These are phyloP conservation scores for Pulveroboletus sp. DNA, from an alignment of 768 basidiomycete genomes.

Conservation along the genomic window DNA sequence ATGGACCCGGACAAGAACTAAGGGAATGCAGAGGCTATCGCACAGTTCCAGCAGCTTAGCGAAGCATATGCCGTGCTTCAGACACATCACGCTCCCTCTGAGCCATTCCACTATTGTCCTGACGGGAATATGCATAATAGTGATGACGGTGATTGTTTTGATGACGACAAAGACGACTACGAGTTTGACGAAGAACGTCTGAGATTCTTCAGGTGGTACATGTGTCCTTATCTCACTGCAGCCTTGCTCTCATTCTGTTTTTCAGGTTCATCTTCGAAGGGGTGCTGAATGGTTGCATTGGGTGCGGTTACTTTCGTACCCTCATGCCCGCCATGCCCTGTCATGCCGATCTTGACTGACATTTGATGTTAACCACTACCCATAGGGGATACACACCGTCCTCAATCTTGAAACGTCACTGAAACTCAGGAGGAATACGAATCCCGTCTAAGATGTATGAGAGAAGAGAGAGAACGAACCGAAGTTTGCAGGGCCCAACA, in stretches of 20 bases:
- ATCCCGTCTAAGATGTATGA: slow-evolving; percentile 43
- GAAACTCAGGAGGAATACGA: slow-evolving; percentile 53
- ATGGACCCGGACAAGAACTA: slow-evolving; percentile 79
- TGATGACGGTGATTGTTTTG: slow-evolving; percentile 34
- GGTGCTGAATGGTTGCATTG: slow-evolving; percentile 36
- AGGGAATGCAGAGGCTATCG: slow-evolving; percentile 58
- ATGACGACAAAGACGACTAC: slow-evolving; percentile 27
- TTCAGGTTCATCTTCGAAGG: slow-evolving; percentile 47
- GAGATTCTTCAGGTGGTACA: slow-evolving; percentile 44
- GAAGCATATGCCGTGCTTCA: slow-evolving; percentile 63
- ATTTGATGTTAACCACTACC: neutral
- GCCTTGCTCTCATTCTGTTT: slow-evolving; percentile 4
- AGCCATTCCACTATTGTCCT: slow-evolving; percentile 13
- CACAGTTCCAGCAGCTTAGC: slow-evolving; percentile 62
- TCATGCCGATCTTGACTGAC: slow-evolving; percentile 10
- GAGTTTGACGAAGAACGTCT: slow-evolving; percentile 32
- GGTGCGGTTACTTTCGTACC: slow-evolving; percentile 21
- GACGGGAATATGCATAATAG: slow-evolving; percentile 28
- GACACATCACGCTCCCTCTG: slow-evolving; percentile 42
- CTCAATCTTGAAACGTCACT: slow-evolving; percentile 13
- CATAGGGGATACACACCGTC: slow-evolving; percentile 20
- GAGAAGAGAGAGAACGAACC: slow-evolving; percentile 53
- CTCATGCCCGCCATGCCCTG: slow-evolving; percentile 25
- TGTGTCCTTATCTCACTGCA: neutral
- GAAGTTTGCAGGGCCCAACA: slow-evolving; percentile 44